These are phyloP conservation scores for Penicillium coffeae DNA, from an alignment of 495 filamentous ascomycete genomes.

Conservation along the genomic window DNA sequence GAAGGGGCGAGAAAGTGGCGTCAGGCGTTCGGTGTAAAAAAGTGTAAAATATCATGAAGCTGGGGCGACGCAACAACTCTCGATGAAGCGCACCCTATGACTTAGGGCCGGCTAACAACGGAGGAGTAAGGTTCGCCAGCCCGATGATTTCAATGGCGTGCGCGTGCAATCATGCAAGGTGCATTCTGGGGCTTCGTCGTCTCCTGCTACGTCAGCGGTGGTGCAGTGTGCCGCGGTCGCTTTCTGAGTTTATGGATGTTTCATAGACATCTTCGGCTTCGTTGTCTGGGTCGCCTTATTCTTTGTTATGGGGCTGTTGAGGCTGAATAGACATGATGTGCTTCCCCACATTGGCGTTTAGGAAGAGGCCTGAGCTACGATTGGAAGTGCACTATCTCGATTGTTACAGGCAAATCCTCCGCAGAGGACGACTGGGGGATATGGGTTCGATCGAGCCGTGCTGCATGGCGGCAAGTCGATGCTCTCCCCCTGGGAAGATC, in stretches of 20 bases:
- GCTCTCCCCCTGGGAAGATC: too few relatives aligned
- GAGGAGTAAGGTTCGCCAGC: not conserved
- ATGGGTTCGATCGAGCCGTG: not conserved
- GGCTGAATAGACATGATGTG: conserved; percentile 4
- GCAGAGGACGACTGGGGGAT: not conserved
- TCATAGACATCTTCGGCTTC: not conserved
- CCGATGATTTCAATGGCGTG: not conserved
- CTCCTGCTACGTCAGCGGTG: not conserved
- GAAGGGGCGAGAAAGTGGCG: not conserved
- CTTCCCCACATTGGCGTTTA: conserved; percentile 9
- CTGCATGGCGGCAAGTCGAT: too few relatives aligned
- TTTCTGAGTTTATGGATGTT: too few relatives aligned
- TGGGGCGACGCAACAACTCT: too few relatives aligned
- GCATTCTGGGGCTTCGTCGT: too few relatives aligned
- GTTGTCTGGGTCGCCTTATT: not conserved
- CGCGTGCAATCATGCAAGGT: not conserved
- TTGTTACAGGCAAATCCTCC: not conserved
- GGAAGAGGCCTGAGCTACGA: conserved; percentile 7
- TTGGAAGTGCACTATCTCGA: not conserved
- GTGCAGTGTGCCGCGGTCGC: too few relatives aligned
- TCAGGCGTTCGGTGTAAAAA: not conserved
- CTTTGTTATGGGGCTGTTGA: not conserved
- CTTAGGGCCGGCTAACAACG: not conserved
- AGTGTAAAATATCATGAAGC: too few relatives aligned
- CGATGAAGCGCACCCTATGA: too few relatives aligned